Evolutionary conservation across 1,284 basidiomycete genomes (phyloP).

Genomic region (Sanghuangporus weigelae): DNA sequence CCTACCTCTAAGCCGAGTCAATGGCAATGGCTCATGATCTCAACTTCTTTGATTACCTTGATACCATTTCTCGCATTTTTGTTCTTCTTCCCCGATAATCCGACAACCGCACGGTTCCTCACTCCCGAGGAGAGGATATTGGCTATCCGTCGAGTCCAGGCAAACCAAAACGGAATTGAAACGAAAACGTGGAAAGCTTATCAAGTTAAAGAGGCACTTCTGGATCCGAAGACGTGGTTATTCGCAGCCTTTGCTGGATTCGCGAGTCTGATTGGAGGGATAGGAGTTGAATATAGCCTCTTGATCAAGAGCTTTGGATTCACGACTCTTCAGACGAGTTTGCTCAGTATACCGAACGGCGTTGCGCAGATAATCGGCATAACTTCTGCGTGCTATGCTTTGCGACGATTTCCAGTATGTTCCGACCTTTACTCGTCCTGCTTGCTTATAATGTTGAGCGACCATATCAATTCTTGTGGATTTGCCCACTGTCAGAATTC

Average conservation of each 20-base stretch:
- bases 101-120: slow-evolving; percentile 25
- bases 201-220: slow-evolving; percentile 25
- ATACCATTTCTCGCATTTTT: slow-evolving; percentile 21
- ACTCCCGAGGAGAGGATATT: slow-evolving; percentile 25
- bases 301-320: slow-evolving; percentile 31
- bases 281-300: slow-evolving; percentile 25
- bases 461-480: neutral
- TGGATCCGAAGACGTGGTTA: slow-evolving; percentile 26
- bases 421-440: slow-evolving; percentile 11
- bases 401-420: slow-evolving; percentile 22
- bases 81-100: slow-evolving; percentile 27
- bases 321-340: slow-evolving; percentile 26
- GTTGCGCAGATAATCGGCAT: slow-evolving; percentile 22
- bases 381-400: slow-evolving; percentile 20
- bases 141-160: slow-evolving; percentile 27
- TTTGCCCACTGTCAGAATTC: slow-evolving; percentile 19
- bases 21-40: slow-evolving; percentile 29
- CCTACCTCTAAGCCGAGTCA: slow-evolving; percentile 22
- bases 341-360: slow-evolving; percentile 30
- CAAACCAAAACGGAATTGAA: slow-evolving; percentile 24
- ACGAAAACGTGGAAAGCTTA: slow-evolving; percentile 25
- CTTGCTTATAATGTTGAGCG: neutral
- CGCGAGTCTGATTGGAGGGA: slow-evolving; percentile 23
- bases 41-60: slow-evolving; percentile 23
- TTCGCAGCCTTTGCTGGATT: slow-evolving; percentile 23